Conservation (phyloP, 2,329 filamentous ascomycete species). For the Ceratocystis lukuohia region DNA sequence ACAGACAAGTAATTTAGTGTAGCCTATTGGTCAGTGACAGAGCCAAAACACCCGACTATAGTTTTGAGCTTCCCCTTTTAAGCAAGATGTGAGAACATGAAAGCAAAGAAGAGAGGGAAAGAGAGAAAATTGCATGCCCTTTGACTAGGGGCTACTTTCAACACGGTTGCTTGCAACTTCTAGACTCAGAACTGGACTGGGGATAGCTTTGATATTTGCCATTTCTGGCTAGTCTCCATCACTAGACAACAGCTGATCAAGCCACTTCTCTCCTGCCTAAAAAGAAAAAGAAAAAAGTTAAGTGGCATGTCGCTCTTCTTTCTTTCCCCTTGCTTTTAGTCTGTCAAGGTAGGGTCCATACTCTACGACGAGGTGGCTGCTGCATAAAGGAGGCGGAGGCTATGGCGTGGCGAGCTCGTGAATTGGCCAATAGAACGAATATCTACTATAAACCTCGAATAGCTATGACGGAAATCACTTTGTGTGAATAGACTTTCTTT, state of each 20-base stretch:
- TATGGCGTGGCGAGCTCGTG: conserved; percentile 1
- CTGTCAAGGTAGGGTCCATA: background rate
- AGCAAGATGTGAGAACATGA: too few species aligned
- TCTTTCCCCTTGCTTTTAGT: background rate
- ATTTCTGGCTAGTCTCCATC: background rate
- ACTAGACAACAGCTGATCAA: background rate
- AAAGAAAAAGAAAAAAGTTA: background rate
- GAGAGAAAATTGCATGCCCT: background rate
- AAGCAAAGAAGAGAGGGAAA: background rate
- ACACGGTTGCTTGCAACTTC: background rate
- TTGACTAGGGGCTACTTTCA: background rate
- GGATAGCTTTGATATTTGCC: background rate
- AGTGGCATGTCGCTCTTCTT: background rate
- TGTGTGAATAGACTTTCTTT: background rate
- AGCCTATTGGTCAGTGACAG: background rate
- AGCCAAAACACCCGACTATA: background rate
- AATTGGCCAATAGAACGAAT: background rate
- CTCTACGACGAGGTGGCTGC: background rate
- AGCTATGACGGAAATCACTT: background rate
- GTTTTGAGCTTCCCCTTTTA: background rate
- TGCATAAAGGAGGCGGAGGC: background rate
- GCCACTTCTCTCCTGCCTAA: background rate
- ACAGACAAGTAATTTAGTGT: background rate
- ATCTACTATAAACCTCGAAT: background rate
- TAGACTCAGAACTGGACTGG: background rate